These are phyloP conservation scores for Ogataea polymorpha DNA, from an alignment of 805 yeast genomes.

Conservation along the genomic window DNA sequence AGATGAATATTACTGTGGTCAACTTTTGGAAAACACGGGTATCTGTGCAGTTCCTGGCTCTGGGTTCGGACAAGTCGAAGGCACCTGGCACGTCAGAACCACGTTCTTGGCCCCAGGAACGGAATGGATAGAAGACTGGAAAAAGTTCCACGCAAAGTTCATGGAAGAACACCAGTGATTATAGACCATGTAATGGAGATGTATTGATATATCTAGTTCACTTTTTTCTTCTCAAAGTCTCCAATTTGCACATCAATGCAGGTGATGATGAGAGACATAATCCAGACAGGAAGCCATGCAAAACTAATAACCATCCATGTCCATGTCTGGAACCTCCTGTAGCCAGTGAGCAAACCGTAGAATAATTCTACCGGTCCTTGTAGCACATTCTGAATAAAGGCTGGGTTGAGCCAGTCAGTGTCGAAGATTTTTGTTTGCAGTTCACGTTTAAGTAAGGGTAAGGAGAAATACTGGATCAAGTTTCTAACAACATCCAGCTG, in stretches of 20 bases:
- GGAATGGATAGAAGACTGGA: slow-evolving; percentile 82
- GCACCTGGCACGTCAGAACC: slow-evolving; percentile 90
- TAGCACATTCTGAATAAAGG: slow-evolving; percentile 7
- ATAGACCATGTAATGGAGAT: not conserved
- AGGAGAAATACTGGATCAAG: slow-evolving; percentile 29
- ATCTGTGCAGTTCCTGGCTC: slow-evolving; percentile 97
- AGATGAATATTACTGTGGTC: slow-evolving; percentile 87
- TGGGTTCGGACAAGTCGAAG: slow-evolving; percentile 92
- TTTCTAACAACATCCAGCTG: slow-evolving; percentile 30
- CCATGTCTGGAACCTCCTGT: slow-evolving; percentile 74
- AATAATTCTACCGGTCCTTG: slow-evolving; percentile 42
- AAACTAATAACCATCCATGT: slow-evolving; percentile 73
- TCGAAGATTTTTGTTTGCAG: slow-evolving; percentile 16
- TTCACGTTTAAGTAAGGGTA: slow-evolving; percentile 17
- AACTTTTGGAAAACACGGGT: slow-evolving; percentile 82
- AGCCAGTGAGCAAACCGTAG: slow-evolving; percentile 55
- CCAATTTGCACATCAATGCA: slow-evolving; percentile 20
- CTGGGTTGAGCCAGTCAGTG: slow-evolving; percentile 11
- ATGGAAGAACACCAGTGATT: slow-evolving; percentile 48
- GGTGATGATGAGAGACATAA: slow-evolving; percentile 29
- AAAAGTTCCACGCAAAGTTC: slow-evolving; percentile 72
- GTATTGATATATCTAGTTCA: not conserved
- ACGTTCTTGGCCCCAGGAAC: slow-evolving; percentile 95
- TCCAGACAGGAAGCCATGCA: slow-evolving; percentile 87
- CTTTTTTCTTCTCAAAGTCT: slow-evolving; percentile 12